These are phyloP conservation scores for Lepiota brunneoincarnata DNA, from an alignment of 768 basidiomycete species.

Conservation along the genomic window DNA sequence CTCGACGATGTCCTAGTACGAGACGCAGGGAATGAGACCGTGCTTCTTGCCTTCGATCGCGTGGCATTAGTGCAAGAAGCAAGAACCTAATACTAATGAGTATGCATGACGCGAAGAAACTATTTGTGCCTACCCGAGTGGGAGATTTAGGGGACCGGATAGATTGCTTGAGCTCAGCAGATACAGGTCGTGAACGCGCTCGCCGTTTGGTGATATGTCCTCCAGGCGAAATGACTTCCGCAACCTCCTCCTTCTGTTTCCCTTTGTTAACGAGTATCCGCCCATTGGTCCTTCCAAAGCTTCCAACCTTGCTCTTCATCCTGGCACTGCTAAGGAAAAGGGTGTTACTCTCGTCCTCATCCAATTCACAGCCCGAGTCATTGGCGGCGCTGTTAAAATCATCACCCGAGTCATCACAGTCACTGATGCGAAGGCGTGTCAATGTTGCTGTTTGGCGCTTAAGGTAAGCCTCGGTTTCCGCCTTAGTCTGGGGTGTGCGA, in stretches of 20 bases:
- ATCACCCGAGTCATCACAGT: slow-evolving; percentile 45
- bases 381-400: slow-evolving; percentile 37
- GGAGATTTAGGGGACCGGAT: slow-evolving; percentile 43
- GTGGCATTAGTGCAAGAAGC: slow-evolving; percentile 11
- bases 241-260: slow-evolving; percentile 54
- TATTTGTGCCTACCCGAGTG: slow-evolving; percentile 31
- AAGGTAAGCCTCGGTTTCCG: slow-evolving; percentile 50
- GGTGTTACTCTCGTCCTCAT: slow-evolving; percentile 36
- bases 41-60: slow-evolving; percentile 29
- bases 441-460: slow-evolving; percentile 61
- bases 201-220: slow-evolving; percentile 76
- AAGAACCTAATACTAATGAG: slow-evolving; percentile 4
- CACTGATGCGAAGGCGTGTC: slow-evolving; percentile 58
- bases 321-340: slow-evolving; percentile 28
- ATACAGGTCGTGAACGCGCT: slow-evolving; percentile 70
- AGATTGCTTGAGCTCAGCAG: slow-evolving; percentile 55
- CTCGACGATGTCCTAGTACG: slow-evolving; percentile 36
- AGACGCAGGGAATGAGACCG: slow-evolving; percentile 41
- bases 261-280: slow-evolving; percentile 25
- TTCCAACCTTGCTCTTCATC: slow-evolving; percentile 20
- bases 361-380: slow-evolving; percentile 53
- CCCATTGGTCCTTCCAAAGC: slow-evolving; percentile 12
- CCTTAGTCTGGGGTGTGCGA: slow-evolving; percentile 50
- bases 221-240: slow-evolving; percentile 70
- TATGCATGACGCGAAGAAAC: background rate